Conservation (phyloP, 805 yeast genomes). For the Metschnikowia similis region DNA sequence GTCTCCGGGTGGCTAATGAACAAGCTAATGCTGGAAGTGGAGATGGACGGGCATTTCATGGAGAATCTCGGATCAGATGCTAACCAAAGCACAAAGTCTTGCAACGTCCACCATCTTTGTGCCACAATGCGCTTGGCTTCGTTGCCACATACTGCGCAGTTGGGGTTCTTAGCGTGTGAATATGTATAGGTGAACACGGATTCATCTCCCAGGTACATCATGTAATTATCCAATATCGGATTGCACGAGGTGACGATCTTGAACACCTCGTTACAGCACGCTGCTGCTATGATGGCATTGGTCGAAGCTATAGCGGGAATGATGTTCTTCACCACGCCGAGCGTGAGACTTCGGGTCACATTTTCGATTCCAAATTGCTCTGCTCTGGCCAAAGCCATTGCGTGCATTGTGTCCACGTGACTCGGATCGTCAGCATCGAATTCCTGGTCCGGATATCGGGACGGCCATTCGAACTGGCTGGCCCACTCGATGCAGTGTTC, state of each 20-base stretch:
- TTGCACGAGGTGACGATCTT: conserved; percentile 69
- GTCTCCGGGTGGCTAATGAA: conserved; percentile 47
- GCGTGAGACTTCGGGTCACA: conserved; percentile 64
- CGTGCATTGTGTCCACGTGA: conserved; percentile 61
- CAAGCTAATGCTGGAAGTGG: conserved; percentile 35
- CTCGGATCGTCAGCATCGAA: conserved; percentile 68
- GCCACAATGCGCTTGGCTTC: conserved; percentile 23
- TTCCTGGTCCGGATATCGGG: conserved; percentile 37
- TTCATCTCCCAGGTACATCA: conserved; percentile 83
- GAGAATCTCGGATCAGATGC: conserved; percentile 25
- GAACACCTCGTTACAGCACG: conserved; percentile 82
- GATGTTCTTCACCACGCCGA: conserved; percentile 87
- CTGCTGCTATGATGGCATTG: conserved; percentile 86
- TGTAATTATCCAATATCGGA: conserved; percentile 67
- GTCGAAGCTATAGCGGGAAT: conserved; percentile 95
- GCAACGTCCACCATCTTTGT: conserved; percentile 25
- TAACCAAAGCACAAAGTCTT: conserved; percentile 39
- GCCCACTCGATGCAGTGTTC: conserved; percentile 96
- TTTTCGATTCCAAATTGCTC: conserved; percentile 63
- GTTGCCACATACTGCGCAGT: conserved; percentile 77
- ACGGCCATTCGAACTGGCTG: conserved; percentile 69
- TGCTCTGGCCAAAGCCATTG: conserved; percentile 57
- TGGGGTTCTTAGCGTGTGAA: conserved; percentile 51
- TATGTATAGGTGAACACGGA: conserved; percentile 75
- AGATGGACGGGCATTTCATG: conserved; percentile 43